Evolutionary conservation across 2,329 filamentous ascomycete genomes (phyloP), one percentile per base, ranked within the genome.

Genomic region (Celoporthe dispersa): DNA sequence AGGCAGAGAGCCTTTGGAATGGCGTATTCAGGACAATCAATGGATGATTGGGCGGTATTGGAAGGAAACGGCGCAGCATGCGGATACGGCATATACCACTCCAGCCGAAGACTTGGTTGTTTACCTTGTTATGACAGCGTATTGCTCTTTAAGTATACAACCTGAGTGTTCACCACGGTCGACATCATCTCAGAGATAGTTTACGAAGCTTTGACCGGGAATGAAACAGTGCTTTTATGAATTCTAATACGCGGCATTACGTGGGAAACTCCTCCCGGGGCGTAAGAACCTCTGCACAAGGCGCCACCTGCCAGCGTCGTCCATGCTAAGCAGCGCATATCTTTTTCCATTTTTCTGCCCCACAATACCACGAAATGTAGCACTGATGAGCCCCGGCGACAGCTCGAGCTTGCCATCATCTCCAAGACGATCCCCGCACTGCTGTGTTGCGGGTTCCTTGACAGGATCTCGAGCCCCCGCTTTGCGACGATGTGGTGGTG

Each of bases 281-380:
- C 41, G 62, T 7, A 39, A 55, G 16, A 48, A 9, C 41, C 25
- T 25, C 14, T 65, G 31, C 37, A 57, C 66, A 22, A 72, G 44
- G 28, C 68, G 65, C 70, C 70, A 72, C 9, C 70, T 66, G 22
- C 70, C 65, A 55, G 62, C 60, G 22, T 64, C 65, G 28, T 68
- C 66, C 62, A 72, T 66, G 5, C 16, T n/a, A 37, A 72, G 37
- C 44, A n/a, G 44, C 22, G 70, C 66, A 39, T 59, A 59, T 33
- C 48, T 60, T 44, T 33, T 66, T 11, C 68, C 33, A 0, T 63
- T 28, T 51, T 64, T 25, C n/a, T 37, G n/a, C 48, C 3, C 66
- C 16, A 62, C 48, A n/a, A 66, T 60, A 8, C 63, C 57, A 3
- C 41, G 22, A 22, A 68, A 68, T 33, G 70, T 70, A 14, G 66